Conservation (phyloP, 257 asterid species). For the Fraxinus americana region DNA sequence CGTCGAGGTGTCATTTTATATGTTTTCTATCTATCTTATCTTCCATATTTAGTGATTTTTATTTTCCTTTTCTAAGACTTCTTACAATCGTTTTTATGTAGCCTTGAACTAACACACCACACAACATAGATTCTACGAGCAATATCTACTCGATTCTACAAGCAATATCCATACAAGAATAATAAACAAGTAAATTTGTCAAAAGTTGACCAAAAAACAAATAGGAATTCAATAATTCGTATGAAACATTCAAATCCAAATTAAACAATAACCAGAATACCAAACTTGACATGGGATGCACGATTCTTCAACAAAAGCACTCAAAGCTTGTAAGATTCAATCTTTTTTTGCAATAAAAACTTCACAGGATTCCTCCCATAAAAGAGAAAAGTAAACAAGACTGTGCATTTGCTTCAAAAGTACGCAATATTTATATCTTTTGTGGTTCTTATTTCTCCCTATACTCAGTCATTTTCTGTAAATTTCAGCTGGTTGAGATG, state of each 20-base stretch:
- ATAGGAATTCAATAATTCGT: not conserved
- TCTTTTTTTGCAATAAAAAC: conserved; percentile 2
- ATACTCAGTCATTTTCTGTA: not conserved
- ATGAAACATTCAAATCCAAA: not conserved
- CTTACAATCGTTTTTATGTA: too few species aligned
- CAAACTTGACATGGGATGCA: conserved; percentile 36
- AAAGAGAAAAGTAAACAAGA: not conserved
- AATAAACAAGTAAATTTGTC: conserved; percentile 25
- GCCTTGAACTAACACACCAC: too few species aligned
- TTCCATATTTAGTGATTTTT: too few species aligned
- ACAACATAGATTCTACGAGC: too few species aligned
- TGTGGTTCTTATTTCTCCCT: too few species aligned
- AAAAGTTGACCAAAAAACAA: conserved; percentile 30
- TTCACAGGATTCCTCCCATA: not conserved
- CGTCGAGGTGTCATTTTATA: too few species aligned
- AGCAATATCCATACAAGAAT: not conserved
- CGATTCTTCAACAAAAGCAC: conserved; percentile 33
- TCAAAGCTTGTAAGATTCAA: conserved; percentile 3
- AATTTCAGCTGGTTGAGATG: conserved; percentile 25
- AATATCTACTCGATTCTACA: too few species aligned
- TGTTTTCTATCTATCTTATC: too few species aligned
- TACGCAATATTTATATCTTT: not conserved
- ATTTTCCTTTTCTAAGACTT: too few species aligned
- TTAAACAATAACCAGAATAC: not conserved
- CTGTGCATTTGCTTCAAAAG: not conserved